Percentiles rank a stretch among this genome's conserved stretches.
These are phyloP conservation scores for Krasilnikovozyma curviuscula DNA, from an alignment of 768 basidiomycete genomes.

Conservation along the genomic window DNA sequence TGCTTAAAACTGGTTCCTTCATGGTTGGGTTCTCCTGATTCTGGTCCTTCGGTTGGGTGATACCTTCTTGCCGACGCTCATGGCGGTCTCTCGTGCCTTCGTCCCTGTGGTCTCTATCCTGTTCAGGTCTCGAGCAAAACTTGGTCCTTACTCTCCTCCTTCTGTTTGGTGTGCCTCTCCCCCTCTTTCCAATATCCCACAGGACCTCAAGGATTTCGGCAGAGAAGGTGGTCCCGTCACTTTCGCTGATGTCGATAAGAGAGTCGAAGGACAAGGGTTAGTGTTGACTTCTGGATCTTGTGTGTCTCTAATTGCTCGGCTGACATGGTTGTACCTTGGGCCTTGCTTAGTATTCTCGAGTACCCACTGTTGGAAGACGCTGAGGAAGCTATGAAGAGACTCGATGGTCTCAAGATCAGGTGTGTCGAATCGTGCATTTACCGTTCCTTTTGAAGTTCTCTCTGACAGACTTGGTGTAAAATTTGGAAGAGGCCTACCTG, in stretches of 20 bases:
- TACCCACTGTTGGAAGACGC: slow-evolving; percentile 76
- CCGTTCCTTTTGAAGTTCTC: too few species aligned
- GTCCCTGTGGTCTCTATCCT: not conserved
- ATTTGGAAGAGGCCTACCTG: too few species aligned
- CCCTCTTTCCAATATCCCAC: too few species aligned
- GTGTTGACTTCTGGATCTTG: slow-evolving; percentile 18
- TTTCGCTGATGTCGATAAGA: slow-evolving; percentile 85
- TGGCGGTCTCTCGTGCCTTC: not conserved
- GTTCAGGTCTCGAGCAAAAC: not conserved
- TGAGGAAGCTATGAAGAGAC: slow-evolving; percentile 72
- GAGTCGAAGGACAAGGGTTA: slow-evolving; percentile 68
- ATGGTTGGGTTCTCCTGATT: too few species aligned
- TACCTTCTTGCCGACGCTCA: too few species aligned
- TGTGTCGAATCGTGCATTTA: too few species aligned
- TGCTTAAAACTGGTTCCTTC: too few species aligned
- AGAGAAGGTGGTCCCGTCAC: slow-evolving; percentile 82
- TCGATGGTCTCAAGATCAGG: slow-evolving; percentile 73
- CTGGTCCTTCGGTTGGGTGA: too few species aligned
- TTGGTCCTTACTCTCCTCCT: not conserved
- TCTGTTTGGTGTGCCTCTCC: not conserved
- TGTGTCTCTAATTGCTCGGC: not conserved
- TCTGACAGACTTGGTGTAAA: too few species aligned
- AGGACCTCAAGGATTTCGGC: slow-evolving; percentile 97
- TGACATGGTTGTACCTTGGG: not conserved
- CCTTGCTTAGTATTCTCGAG: slow-evolving; percentile 58